Conservation (phyloP, 352 stramenopile species). For the Globisporangium megalacanthum region DNA sequence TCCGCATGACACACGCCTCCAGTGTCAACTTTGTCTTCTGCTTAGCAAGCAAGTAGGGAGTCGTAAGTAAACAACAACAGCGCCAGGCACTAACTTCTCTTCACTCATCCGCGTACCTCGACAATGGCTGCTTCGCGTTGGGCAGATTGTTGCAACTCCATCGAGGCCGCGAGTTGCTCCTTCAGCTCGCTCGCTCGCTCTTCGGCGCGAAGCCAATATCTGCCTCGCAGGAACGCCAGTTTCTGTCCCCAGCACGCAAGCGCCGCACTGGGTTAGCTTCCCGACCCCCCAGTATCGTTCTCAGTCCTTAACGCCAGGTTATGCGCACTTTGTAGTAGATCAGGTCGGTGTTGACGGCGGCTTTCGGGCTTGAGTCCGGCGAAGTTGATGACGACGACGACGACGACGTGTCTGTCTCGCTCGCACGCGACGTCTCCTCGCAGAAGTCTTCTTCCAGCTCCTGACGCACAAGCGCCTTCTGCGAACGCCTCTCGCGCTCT, state of each 20-base stretch:
- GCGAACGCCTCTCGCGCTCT: conserved; percentile 11
- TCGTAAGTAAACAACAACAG: not conserved
- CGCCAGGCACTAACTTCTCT: not conserved
- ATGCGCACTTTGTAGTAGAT: conserved; percentile 5
- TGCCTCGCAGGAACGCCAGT: conserved; percentile 3
- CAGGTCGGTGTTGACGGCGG: conserved; percentile 2
- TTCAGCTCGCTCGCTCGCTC: conserved; percentile 5
- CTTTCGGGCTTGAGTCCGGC: conserved; percentile 1
- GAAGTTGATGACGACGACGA: not conserved
- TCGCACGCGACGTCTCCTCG: conserved; percentile 2
- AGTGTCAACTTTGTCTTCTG: conserved; percentile 4
- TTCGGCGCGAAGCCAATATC: conserved; percentile 12
- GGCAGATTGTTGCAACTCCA: not conserved
- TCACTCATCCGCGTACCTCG: conserved; percentile 3
- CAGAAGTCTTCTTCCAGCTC: conserved; percentile 5
- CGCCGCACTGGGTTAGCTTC: not conserved
- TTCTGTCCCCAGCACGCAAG: not conserved
- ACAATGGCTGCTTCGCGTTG: not conserved
- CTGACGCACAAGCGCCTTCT: conserved; percentile 6
- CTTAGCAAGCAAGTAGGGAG: not conserved
- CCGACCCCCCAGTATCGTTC: not conserved
- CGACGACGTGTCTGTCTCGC: not conserved
- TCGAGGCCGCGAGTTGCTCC: conserved; percentile 2
- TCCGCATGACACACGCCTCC: not conserved
- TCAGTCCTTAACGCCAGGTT: not conserved